Base-by-base conservation (phyloP, 1,284 basidiomycete species). In the Heterobasidion parviporum region DNA sequence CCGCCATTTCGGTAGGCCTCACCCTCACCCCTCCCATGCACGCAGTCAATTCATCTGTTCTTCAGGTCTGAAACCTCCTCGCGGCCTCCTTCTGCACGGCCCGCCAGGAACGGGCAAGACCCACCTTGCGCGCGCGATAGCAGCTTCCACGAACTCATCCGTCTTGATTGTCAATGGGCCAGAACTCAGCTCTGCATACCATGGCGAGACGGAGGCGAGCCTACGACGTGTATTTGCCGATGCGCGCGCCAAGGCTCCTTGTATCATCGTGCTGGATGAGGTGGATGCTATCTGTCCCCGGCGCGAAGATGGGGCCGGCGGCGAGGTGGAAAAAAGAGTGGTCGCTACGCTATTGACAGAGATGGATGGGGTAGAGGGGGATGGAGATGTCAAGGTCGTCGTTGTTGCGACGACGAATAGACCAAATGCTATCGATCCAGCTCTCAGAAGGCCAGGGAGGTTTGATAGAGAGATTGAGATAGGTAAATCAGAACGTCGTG, bases 391-490 rank as follows among this genome's bases (percentile, higher is more conserved):
- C 51, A 73, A 88, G 56, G 92, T 99, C 5, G 89, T 99, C 3
- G 92, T 99, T 18, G 92, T 99, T 59, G 97, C 93, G 1, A 97
- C 97, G 0, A 99, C 97, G 1, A 99, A 99, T 70, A 78, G 97
- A 38, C 96, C 94, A 3, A 98, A 99, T 68, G 91, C 94, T 5
- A 93, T 99, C 57, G 97, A 99, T 70, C 96, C 95, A 34, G 97
- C 97, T 0, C 74, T 99, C 46, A 77, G 97, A 52, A 76, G 97
- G 36, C 97, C 97, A 3, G 97, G 97, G 1, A 77, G 97, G 59
- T 96, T 99, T 64, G 97, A 99, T 69, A 78, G 93, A 60, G 97
- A 99, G 71, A 92, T 99, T 47, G 97, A 99, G 70, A 95, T 99
- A 62, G 96, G 94, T 85, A 59, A 61, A 75, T 65, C n/a, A 41